phyloP scores from a whole-genome alignment of 1,284 basidiomycete genomes.

The Rhizoctonia solani region DNA sequence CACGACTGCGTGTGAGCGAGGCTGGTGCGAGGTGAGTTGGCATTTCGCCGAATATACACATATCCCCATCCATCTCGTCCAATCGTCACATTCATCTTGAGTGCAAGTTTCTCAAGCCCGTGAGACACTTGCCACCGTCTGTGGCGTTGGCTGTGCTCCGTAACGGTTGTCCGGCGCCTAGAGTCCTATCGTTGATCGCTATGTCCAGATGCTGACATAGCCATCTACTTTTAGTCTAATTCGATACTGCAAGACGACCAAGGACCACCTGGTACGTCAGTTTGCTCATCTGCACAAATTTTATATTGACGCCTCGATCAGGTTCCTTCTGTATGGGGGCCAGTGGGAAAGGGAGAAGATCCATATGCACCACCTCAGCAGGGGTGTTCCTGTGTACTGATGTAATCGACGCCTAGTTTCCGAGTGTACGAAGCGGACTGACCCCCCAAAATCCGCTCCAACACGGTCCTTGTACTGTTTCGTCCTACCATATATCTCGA shows the following conservation, averaged over 20 bases:
- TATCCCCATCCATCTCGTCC: background rate
- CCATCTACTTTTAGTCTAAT: slow-evolving; percentile 64
- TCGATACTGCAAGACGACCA: slow-evolving; percentile 86
- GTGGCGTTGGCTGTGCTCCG: slow-evolving; percentile 4
- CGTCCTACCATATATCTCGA: slow-evolving; percentile 24
- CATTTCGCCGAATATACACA: background rate
- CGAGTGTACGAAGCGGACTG: slow-evolving; percentile 16
- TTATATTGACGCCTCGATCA: slow-evolving; percentile 44
- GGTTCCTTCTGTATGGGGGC: slow-evolving; percentile 94
- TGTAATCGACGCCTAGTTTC: slow-evolving; percentile 43
- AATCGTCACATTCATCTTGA: background rate
- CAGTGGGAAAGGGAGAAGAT: slow-evolving; percentile 83
- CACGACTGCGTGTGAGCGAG: slow-evolving; percentile 87
- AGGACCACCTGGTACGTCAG: slow-evolving; percentile 76
- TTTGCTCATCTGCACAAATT: slow-evolving; percentile 35
- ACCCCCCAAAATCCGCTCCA: slow-evolving; percentile 12
- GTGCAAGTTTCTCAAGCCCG: no score
- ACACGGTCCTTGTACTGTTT: slow-evolving; percentile 23
- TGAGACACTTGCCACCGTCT: background rate
- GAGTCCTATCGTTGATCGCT: background rate
- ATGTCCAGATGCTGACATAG: background rate
- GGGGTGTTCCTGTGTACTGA: slow-evolving; percentile 66
- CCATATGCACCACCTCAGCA: slow-evolving; percentile 80
- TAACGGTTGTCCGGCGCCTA: slow-evolving; percentile 10
- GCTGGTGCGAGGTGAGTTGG: slow-evolving; percentile 79